These are phyloP conservation scores for Parachaetomium inaequale DNA, from an alignment of 495 filamentous ascomycete species.

Conservation along the genomic window DNA sequence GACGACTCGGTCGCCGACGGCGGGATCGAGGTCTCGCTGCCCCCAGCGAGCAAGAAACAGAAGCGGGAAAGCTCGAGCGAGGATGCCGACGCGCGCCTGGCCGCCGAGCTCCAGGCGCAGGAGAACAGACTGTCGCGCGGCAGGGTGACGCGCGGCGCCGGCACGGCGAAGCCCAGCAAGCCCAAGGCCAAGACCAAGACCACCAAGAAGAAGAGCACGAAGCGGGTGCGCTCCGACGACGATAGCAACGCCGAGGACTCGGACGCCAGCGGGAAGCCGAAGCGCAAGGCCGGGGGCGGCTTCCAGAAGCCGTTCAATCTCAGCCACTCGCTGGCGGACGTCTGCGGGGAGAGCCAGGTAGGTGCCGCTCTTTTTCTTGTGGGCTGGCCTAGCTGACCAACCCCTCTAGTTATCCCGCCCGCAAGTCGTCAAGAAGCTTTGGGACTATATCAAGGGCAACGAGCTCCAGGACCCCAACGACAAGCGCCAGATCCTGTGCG, in stretches of 20 bases:
- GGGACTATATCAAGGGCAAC: constrained; percentile 85
- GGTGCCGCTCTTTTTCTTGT: constrained; percentile 16
- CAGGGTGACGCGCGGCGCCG: constrained; percentile 67
- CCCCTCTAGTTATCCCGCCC: constrained; percentile 72
- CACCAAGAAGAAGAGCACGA: constrained; percentile 72
- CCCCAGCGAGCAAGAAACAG: constrained; percentile 52
- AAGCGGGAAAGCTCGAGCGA: constrained; percentile 53
- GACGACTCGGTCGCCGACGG: constrained; percentile 40
- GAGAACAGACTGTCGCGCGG: constrained; percentile 67
- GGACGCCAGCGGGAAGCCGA: constrained; percentile 45
- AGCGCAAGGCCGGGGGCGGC: constrained; percentile 49
- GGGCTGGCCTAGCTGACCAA: background rate
- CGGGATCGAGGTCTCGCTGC: constrained; percentile 51
- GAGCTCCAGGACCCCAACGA: constrained; percentile 88
- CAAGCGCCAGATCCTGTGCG: constrained; percentile 86
- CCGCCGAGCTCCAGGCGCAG: constrained; percentile 85
- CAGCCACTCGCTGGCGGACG: constrained; percentile 44
- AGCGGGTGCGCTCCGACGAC: constrained; percentile 70
- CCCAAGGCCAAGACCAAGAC: constrained; percentile 39
- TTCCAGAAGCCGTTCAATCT: constrained; percentile 54
- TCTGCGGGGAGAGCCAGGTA: constrained; percentile 61
- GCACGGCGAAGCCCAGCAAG: constrained; percentile 44
- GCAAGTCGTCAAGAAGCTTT: constrained; percentile 91
- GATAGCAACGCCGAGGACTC: constrained; percentile 72
- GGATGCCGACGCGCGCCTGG: constrained; percentile 81